phyloP scores from a whole-genome alignment of 2,329 filamentous ascomycete species.

The Hypoxylon sp. region DNA sequence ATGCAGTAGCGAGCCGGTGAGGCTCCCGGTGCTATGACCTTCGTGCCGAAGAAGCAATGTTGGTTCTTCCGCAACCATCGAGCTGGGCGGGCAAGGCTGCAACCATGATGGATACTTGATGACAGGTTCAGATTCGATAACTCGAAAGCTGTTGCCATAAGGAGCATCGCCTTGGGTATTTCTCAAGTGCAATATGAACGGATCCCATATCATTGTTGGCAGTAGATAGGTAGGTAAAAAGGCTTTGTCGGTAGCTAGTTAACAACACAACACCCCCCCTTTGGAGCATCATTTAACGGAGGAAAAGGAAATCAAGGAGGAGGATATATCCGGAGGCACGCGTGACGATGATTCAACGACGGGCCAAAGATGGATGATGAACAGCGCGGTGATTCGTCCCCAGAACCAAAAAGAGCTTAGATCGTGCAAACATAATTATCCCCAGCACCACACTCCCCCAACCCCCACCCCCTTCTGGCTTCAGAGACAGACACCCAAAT shows the following conservation, averaged over 20 bases:
- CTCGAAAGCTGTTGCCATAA: constrained; percentile 17
- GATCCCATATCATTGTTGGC: constrained; percentile 15
- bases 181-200: constrained; percentile 11
- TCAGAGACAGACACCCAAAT: constrained; percentile 36
- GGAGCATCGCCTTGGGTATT: constrained; percentile 32
- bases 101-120: constrained; percentile 27
- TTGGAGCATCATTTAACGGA: constrained; percentile 7
- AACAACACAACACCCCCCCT: constrained; percentile 9
- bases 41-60: constrained; percentile 14
- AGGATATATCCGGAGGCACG: constrained; percentile 45
- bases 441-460: background rate
- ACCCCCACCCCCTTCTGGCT: constrained; percentile 9
- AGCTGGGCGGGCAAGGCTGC: constrained; percentile 20
- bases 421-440: constrained; percentile 42
- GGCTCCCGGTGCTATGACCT: constrained; percentile 8
- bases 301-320: constrained; percentile 30
- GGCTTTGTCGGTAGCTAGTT: constrained; percentile 15
- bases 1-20: background rate
- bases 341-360: constrained; percentile 11
- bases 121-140: constrained; percentile 11
- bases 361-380: constrained; percentile 43
- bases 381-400: constrained; percentile 18
- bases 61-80: constrained; percentile 19
- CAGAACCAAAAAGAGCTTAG: constrained; percentile 35
- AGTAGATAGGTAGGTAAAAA: constrained; percentile 34